Evolutionary conservation across 306 rosid species (phyloP), one percentile per base, ranked within the genome.

Genomic region (Alnus glutinosa): DNA sequence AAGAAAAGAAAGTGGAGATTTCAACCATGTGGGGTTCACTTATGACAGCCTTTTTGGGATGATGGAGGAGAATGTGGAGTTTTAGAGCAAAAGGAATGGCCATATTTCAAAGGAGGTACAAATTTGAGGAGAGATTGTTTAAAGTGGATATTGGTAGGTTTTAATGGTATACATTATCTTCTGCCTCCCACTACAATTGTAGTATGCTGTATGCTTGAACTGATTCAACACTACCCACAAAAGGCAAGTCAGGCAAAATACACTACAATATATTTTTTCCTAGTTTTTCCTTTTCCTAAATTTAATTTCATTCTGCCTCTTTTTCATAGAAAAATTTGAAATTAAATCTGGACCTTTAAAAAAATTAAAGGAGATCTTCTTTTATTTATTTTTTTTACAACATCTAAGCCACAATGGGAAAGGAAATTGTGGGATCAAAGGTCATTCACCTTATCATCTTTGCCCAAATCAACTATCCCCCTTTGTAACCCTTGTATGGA

Each of bases 21-120:
- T 89, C 92, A 89, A 89, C 76, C 87, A 82, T 76, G 94, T 92
- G 94, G 96, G 93, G 92, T 84, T 87, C 78, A 68, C 78, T 85
- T 78, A 68, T 84, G 80, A 78, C 87, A 84, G 79, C 44, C 90
- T 79, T 86, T 88, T 79, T 77, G 77, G 39, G 83, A 79, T 77
- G 50, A 73, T 80, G 88, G 90, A 64, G 80, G 70, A 85, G 80
- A 81, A 80, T 74, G 88, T 91, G 89, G 90, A 84, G 79, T 82
- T 87, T 83, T 88, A 77, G 86, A 82, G 85, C 46, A 76, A 77
- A 93, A 82, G 14, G 81, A 70, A 42, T 75, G 81, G 32, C 48
- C 30, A 51, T 75, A 75, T 86, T 85, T 89, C 85, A 80, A 83
- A 12, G 55, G 79, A 64, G 57, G 70, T 58, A 74, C 71, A 75